Evolutionary conservation across 352 stramenopile species (phyloP).

Genomic region (Thalassiosira livingstoniorum): DNA sequence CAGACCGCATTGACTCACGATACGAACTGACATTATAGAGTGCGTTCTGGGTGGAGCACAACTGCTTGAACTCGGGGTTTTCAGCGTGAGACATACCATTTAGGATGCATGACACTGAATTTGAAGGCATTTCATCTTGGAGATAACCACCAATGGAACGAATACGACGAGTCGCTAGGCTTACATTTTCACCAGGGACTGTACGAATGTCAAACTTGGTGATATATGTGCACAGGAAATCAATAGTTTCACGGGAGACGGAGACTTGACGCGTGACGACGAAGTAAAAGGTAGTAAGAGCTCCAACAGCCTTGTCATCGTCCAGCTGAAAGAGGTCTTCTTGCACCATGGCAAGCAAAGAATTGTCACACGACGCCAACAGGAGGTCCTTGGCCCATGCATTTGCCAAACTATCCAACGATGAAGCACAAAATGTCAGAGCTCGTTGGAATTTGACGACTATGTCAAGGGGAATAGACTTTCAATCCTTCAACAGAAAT

Average conservation of each 20-base stretch:
- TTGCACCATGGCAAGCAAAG: background rate
- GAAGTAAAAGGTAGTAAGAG: background rate
- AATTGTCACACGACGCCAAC: background rate
- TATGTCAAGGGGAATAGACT: background rate
- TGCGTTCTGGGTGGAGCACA: background rate
- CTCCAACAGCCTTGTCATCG: background rate
- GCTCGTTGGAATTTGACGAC: background rate
- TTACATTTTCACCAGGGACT: background rate
- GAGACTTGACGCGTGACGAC: background rate
- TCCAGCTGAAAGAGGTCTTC: background rate
- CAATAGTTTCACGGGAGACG: background rate
- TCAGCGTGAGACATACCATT: background rate
- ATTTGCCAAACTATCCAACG: background rate
- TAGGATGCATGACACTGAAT: background rate
- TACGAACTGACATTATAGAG: background rate
- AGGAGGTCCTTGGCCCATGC: background rate
- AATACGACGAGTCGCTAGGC: background rate
- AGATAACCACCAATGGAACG: background rate
- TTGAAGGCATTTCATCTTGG: background rate
- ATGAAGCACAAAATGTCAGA: background rate
- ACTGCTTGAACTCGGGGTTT: background rate
- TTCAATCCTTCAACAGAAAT: background rate
- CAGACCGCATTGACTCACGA: background rate
- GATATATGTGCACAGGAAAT: background rate
- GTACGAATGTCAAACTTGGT: background rate